A percentile compares a stretch with the other conserved stretches of the same genome.
Evolutionary conservation across 257 asterid species (phyloP).

Genomic region (Primulina eburnea): DNA sequence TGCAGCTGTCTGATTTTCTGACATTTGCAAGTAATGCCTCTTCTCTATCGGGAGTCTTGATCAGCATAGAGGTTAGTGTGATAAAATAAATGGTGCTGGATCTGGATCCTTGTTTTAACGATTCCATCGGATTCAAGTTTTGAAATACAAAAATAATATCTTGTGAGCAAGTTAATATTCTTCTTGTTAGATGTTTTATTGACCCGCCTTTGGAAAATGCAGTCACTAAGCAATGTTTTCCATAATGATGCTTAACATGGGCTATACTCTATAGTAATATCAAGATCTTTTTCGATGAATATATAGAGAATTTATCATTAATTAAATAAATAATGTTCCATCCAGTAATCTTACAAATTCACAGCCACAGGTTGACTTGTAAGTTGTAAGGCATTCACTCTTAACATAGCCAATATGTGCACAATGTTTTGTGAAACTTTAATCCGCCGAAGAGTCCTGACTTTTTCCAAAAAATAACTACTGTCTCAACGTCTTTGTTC

Average conservation of each 20-base stretch:
- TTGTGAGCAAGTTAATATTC: neutral
- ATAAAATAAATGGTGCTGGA: neutral
- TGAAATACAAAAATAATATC: neutral
- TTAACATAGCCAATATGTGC: neutral
- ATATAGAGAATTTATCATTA: neutral
- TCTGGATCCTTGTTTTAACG: neutral
- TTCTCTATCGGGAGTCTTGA: constrained; percentile 73
- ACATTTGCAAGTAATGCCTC: constrained; percentile 57
- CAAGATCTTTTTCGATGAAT: neutral
- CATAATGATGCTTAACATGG: neutral
- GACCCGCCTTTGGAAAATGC: neutral
- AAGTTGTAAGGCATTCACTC: neutral
- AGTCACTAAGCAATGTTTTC: neutral
- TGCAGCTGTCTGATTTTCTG: constrained; percentile 62
- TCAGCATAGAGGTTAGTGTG: constrained; percentile 70
- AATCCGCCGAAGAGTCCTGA: neutral
- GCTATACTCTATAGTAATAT: no score
- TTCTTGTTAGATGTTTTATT: no score
- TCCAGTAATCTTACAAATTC: neutral
- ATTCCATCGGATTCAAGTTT: neutral
- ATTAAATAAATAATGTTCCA: neutral
- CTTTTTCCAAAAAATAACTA: neutral
- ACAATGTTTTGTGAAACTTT: neutral
- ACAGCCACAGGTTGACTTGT: neutral
- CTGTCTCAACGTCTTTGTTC: neutral